Evolutionary conservation across 441 rosid species (phyloP), one percentile per base, ranked within the genome.

Genomic region (Manihot esculenta): DNA sequence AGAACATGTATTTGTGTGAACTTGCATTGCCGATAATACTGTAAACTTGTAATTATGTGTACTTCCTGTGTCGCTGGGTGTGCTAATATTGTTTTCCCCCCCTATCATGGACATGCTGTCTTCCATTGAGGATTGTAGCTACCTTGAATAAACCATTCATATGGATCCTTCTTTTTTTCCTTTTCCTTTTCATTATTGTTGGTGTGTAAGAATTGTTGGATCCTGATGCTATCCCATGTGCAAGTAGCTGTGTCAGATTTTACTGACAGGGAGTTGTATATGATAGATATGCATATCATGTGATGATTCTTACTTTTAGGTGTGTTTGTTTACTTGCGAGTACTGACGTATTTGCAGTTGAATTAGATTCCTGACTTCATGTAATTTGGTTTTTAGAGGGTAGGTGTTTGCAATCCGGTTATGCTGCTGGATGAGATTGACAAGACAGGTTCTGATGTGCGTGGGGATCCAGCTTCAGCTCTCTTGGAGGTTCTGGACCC

Each of bases 391-490:
- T 72, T 76, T 41, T 57, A 93, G 99, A 93, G 83, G 77, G 98
- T 90, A 57, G 99, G 89, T 64, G 97, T 93, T 72, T 85, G 96
- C 86, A 96, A 96, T 79, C 99, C 99, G 58, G 98, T 96, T 74
- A 90, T 96, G 97, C 82, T 96, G 57, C 84, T 93, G 76, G 99
- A 96, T 83, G 99, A 96, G 86, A 88, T 96, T 81, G 99, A 96
- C 90, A 96, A 96, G 82, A 93, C 99, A 1, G 97, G 99, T 72
- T 96, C 98, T 44, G 98, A 96, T 85, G 89, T 91, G 33, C 95
- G 98, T 61, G 99, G 98, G 61, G 99, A 96, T 86, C 98, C 99
- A 61, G 98, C 99, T 74, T 91, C 98, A 8, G 99, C 99, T 79
- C 84, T 96, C 72, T 84, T 96, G 72, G 99, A 96, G 86, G 99